phyloP scores from a whole-genome alignment of 2,329 filamentous ascomycete genomes.

The Leptographium lundbergii region DNA sequence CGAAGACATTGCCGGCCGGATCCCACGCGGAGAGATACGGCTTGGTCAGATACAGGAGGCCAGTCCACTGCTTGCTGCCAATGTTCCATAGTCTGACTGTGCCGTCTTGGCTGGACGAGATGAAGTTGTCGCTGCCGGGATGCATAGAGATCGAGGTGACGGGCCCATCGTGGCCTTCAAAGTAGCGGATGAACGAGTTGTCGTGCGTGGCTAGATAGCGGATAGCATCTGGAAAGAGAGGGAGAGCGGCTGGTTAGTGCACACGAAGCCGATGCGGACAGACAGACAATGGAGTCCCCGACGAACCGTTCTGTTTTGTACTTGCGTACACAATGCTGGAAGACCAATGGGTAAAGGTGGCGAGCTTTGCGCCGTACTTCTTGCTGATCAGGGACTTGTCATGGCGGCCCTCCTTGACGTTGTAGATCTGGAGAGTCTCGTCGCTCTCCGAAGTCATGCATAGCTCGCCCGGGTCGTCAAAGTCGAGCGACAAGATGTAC shows the following conservation, averaged over 20 bases:
- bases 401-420: conserved; percentile 77
- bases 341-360: conserved; percentile 84
- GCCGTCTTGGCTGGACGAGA: conserved; percentile 83
- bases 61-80: conserved; percentile 65
- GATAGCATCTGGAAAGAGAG: conserved; percentile 49
- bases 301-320: conserved; percentile 77
- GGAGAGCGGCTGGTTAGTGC: background rate
- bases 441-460: conserved; percentile 86
- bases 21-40: conserved; percentile 84
- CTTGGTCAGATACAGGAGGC: conserved; percentile 65
- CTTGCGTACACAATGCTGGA: conserved; percentile 91
- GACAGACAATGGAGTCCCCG: too few species aligned
- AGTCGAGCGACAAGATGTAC: conserved; percentile 81
- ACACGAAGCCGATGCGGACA: background rate
- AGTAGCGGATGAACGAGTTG: conserved; percentile 93
- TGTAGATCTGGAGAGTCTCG: conserved; percentile 91
- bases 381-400: conserved; percentile 86
- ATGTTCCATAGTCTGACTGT: conserved; percentile 88
- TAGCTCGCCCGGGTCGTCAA: conserved; percentile 88
- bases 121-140: conserved; percentile 78
- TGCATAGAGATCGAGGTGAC: conserved; percentile 79
- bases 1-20: conserved; percentile 83
- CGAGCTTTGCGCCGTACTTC: conserved; percentile 91
- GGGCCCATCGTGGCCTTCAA: conserved; percentile 73
- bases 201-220: conserved; percentile 86